Conservation (phyloP, 257 asterid species). For the Salvia hispanica region DNA sequence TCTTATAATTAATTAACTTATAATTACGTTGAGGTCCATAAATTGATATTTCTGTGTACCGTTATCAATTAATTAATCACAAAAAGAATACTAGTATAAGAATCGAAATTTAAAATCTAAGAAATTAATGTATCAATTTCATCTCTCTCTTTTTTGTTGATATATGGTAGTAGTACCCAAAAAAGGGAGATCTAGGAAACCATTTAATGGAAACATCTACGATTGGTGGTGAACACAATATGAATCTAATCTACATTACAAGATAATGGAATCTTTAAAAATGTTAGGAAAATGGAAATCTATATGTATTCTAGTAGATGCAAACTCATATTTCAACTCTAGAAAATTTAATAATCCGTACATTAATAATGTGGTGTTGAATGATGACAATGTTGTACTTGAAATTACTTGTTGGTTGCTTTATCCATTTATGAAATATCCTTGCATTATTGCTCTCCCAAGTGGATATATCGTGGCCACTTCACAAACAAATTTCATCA, state of each 20-base stretch:
- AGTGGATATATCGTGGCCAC: neutral
- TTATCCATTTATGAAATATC: slow-evolving; percentile 21
- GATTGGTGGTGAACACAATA: neutral
- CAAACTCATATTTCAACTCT: neutral
- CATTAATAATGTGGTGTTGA: neutral
- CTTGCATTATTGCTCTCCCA: neutral
- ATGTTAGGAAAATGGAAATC: neutral
- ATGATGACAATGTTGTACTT: slow-evolving; percentile 30
- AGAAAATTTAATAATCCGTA: slow-evolving; percentile 1
- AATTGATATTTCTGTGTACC: too few relatives aligned
- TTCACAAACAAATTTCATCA: neutral
- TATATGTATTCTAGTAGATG: neutral
- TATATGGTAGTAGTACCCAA: neutral
- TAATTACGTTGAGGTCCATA: too few relatives aligned
- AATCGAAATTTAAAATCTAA: too few relatives aligned
- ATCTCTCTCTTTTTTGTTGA: too few relatives aligned
- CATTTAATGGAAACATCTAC: neutral
- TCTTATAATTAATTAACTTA: too few relatives aligned
- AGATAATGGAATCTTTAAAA: neutral
- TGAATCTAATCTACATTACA: neutral
- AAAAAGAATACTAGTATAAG: too few relatives aligned
- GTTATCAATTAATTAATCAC: too few relatives aligned
- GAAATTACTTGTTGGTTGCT: neutral
- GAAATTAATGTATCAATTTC: too few relatives aligned
- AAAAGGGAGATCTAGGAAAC: neutral